These are phyloP conservation scores for Gilbertella persicaria DNA, from an alignment of 371 early-diverging fungal species.

Conservation along the genomic window DNA sequence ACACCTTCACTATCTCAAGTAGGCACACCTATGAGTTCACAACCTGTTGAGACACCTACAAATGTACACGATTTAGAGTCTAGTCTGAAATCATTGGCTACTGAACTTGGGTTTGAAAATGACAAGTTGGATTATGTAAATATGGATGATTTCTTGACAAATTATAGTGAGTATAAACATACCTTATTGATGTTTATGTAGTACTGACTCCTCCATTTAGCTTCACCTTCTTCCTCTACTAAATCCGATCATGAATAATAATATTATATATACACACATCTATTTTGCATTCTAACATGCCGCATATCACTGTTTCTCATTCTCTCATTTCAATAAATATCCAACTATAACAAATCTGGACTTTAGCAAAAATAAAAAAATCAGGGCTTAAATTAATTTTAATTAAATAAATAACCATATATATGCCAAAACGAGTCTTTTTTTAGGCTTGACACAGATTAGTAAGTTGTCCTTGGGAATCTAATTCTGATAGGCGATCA, in stretches of 20 bases:
- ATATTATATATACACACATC: too few species aligned
- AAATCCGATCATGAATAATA: too few species aligned
- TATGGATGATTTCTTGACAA: conserved; percentile 36
- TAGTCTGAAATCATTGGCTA: conserved; percentile 22
- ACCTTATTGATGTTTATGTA: neutral
- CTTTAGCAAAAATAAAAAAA: too few species aligned
- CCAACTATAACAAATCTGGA: too few species aligned
- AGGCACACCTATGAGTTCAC: conserved; percentile 1
- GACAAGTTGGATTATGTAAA: conserved; percentile 23
- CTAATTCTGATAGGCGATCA: conserved; percentile 38
- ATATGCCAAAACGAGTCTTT: neutral
- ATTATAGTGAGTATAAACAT: conserved; percentile 25
- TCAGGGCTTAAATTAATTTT: too few species aligned
- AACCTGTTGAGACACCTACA: conserved; percentile 2
- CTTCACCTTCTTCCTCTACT: too few species aligned
- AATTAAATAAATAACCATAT: too few species aligned
- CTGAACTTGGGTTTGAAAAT: conserved; percentile 24
- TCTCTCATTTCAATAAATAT: too few species aligned
- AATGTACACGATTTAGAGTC: conserved; percentile 20
- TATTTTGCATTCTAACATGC: too few species aligned
- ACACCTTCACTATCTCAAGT: neutral
- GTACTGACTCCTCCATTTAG: too few species aligned
- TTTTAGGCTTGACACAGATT: conserved; percentile 7
- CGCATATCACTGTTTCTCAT: too few species aligned
- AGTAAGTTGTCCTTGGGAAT: conserved; percentile 43